Evolutionary conservation across 352 stramenopile species (phyloP).

Genomic region (Lagenidium giganteum): DNA sequence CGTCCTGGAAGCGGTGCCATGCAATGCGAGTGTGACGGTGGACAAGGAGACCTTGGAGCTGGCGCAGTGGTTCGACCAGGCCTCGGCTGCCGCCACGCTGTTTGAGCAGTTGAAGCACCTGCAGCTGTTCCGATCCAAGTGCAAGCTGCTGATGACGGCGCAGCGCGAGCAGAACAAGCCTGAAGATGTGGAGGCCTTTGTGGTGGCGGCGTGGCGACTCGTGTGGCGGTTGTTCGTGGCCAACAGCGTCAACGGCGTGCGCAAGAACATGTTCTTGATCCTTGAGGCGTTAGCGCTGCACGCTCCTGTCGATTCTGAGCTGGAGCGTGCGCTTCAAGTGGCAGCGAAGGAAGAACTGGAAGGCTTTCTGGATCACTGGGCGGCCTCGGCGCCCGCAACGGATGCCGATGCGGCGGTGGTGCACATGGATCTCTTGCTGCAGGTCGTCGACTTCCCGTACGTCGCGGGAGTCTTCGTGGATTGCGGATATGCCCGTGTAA

Average conservation of each 20-base stretch:
- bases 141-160: conserved; percentile 27
- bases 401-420: too few relatives aligned
- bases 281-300: conserved; percentile 37
- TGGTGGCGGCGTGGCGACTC: conserved; percentile 37
- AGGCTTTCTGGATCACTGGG: not conserved
- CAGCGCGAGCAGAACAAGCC: not conserved
- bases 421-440: conserved; percentile 39
- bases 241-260: conserved; percentile 23
- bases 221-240: conserved; percentile 60
- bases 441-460: conserved; percentile 43
- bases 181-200: conserved; percentile 17
- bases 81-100: conserved; percentile 23
- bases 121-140: conserved; percentile 65
- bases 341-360: not conserved
- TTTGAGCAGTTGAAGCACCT: conserved; percentile 75
- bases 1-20: conserved; percentile 20
- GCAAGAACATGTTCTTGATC: conserved; percentile 68
- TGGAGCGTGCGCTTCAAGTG: not conserved
- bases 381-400: too few relatives aligned
- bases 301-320: not conserved
- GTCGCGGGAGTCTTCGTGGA: too few relatives aligned
- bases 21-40: conserved; percentile 30
- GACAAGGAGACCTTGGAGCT: conserved; percentile 21
- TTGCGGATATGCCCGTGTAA: too few relatives aligned
- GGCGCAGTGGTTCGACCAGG: conserved; percentile 34